phyloP scores from a whole-genome alignment of 148 eudicot genomes.

The Heliamphora exappendiculata region DNA sequence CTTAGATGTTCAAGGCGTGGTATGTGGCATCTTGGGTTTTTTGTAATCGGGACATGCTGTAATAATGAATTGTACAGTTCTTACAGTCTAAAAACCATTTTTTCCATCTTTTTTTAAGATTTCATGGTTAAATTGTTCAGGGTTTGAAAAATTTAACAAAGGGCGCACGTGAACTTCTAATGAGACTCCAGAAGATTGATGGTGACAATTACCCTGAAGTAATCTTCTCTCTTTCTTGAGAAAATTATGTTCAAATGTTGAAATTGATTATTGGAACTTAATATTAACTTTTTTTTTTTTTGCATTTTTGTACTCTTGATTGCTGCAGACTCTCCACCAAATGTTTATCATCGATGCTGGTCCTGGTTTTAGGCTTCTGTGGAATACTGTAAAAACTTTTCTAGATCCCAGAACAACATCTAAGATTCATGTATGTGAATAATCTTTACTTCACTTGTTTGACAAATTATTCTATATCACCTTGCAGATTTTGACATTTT shows the following conservation, averaged over 20 bases:
- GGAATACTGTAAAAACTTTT: constrained; percentile 81
- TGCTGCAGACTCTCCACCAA: constrained; percentile 72
- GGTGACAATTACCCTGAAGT: constrained; percentile 98
- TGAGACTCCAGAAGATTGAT: constrained; percentile 75
- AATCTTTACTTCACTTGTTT: not conserved
- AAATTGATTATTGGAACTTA: constrained; percentile 2
- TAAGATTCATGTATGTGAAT: constrained; percentile 70
- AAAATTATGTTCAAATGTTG: not conserved
- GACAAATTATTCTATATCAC: not conserved
- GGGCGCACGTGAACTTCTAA: constrained; percentile 77
- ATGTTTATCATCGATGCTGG: constrained; percentile 98
- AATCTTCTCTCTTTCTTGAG: constrained; percentile 5
- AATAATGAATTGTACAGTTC: not conserved
- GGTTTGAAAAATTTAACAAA: constrained; percentile 80
- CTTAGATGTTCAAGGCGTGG: constrained; percentile 97
- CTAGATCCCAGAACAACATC: constrained; percentile 89
- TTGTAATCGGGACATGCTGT: not conserved
- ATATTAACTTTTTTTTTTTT: not conserved
- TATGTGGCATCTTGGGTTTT: constrained; percentile 28
- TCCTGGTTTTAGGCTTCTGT: constrained; percentile 89
- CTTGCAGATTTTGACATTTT: not conserved
- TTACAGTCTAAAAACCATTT: not conserved
- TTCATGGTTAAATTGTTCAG: constrained; percentile 23
- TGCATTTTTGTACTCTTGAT: constrained; percentile 3
- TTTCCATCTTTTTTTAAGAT: not conserved